Evolutionary conservation across 1,284 basidiomycete genomes (phyloP).

Genomic region (Rhodotorula glutinis): DNA sequence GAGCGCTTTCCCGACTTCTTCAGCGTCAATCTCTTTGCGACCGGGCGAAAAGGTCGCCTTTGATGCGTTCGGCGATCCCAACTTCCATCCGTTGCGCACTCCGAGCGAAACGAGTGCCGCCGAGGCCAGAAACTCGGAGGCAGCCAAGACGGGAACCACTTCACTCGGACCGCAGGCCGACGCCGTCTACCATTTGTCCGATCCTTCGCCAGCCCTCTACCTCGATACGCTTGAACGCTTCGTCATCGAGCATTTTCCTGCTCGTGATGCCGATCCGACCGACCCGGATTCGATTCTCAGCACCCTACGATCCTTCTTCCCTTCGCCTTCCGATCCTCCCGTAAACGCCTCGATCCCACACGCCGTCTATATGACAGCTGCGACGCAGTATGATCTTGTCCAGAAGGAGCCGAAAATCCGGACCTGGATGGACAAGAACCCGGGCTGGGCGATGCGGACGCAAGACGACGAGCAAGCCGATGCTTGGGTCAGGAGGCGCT

Average conservation of each 20-base stretch:
- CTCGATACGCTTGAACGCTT: slow-evolving; percentile 25
- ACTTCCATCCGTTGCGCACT: not conserved
- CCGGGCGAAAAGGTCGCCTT: slow-evolving; percentile 1
- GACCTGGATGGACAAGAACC: not conserved
- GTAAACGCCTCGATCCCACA: slow-evolving; percentile 3
- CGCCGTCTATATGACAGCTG: slow-evolving; percentile 19
- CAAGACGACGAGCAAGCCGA: slow-evolving; percentile 19
- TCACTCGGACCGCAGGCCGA: slow-evolving; percentile 15
- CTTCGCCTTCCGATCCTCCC: not conserved
- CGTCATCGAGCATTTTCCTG: slow-evolving; percentile 21
- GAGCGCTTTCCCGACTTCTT: not conserved
- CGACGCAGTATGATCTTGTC: slow-evolving; percentile 1
- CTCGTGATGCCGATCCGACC: slow-evolving; percentile 2
- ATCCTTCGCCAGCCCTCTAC: slow-evolving; percentile 10
- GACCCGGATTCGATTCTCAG: slow-evolving; percentile 26
- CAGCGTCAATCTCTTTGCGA: not conserved
- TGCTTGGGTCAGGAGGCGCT: slow-evolving; percentile 17
- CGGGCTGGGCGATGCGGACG: slow-evolving; percentile 3
- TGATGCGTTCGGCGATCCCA: slow-evolving; percentile 14
- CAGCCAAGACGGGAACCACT: not conserved
- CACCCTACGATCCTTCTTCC: slow-evolving; percentile 24
- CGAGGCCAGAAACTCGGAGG: not conserved
- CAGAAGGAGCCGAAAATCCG: not conserved
- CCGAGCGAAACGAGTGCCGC: not conserved
- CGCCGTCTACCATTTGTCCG: slow-evolving; percentile 15